Percentiles rank a stretch among this genome's conserved stretches.
Conservation (phyloP, 2,329 filamentous ascomycete species). For the Botryotinia narcissicola region DNA sequence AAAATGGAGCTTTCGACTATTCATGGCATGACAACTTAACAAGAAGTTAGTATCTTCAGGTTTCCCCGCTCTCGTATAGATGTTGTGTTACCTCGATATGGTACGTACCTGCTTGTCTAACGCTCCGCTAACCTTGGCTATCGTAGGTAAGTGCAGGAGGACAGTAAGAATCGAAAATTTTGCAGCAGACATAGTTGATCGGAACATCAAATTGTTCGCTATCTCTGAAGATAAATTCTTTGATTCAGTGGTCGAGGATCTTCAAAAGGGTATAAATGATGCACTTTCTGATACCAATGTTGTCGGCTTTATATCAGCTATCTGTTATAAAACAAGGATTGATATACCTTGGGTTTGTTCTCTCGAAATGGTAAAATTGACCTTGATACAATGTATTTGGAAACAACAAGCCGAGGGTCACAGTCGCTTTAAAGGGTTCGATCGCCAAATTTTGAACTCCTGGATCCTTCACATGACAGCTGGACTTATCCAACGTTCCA, state of each 20-base stretch:
- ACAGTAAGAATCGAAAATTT: constrained; percentile 77
- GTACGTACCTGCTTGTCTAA: not conserved
- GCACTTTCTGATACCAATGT: constrained; percentile 65
- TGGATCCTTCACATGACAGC: constrained; percentile 65
- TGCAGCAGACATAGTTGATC: constrained; percentile 60
- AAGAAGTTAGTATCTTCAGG: constrained; percentile 40
- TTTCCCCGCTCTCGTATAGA: constrained; percentile 1
- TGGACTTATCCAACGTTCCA: constrained; percentile 51
- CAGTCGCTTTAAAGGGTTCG: constrained; percentile 51
- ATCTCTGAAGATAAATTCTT: constrained; percentile 39
- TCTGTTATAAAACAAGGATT: constrained; percentile 78
- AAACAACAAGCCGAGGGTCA: constrained; percentile 27
- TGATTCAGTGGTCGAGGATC: constrained; percentile 41
- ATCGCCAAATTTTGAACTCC: constrained; percentile 66
- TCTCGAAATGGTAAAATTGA: constrained; percentile 31
- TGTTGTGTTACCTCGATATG: constrained; percentile 7
- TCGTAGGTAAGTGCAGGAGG: constrained; percentile 54
- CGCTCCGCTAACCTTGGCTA: not conserved
- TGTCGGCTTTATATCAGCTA: constrained; percentile 77
- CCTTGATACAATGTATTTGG: constrained; percentile 34
- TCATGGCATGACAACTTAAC: constrained; percentile 66
- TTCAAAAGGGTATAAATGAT: constrained; percentile 49
- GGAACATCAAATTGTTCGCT: constrained; percentile 42
- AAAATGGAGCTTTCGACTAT: constrained; percentile 56
- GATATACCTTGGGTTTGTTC: constrained; percentile 49